Evolutionary conservation across 176 grass and related monocot species (phyloP), one percentile per base, ranked within the genome.

Genomic region (Oryza coarctata): DNA sequence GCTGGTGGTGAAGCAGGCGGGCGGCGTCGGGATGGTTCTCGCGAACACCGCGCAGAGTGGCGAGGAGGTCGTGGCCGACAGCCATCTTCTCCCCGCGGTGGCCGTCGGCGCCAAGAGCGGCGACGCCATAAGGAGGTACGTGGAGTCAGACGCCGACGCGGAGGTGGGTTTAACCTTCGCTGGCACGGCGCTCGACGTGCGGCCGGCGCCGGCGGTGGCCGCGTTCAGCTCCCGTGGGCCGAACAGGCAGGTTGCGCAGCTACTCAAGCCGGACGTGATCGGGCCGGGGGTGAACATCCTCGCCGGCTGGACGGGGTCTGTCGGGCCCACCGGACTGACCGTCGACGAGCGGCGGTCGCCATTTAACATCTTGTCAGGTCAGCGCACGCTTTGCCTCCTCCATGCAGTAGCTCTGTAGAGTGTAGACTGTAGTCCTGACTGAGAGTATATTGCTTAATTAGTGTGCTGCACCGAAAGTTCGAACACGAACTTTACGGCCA

Each of bases 181-280:
- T n/a, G 91, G 94, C 77, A 97, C 91, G 1, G 89, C 77, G 40
- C 80, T 97, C 10, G 85, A 83, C 74, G 94, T 94, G 80, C 83
- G 30, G 29, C 94, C 94, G 34, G 90, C 94, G 80, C 94, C 94
- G 26, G 91, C 94, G 73, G 94, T 97, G 36, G 94, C 94, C 25
- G 89, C 94, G 72, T 97, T 97, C 83, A 97, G 94, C 87, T 97
- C 94, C 3, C 88, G 91, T 14, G 94, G 94, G 44, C 94, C 94
- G 5, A 94, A 82, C 85, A 83, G 75, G 84, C 71, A 86, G 58
- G 91, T 87, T 39, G 85, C 89, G 61, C 84, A 92, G 85, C 84
- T 97, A 70, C 91, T 97, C n/a, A 97, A 97, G 77, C 94, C 94
- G 34, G 94, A 97, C 75, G 84, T 94, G 87, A 97, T 97, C 23